Base-by-base conservation (phyloP, 208 protist species). In the Endotrypanum monterogeii region DNA sequence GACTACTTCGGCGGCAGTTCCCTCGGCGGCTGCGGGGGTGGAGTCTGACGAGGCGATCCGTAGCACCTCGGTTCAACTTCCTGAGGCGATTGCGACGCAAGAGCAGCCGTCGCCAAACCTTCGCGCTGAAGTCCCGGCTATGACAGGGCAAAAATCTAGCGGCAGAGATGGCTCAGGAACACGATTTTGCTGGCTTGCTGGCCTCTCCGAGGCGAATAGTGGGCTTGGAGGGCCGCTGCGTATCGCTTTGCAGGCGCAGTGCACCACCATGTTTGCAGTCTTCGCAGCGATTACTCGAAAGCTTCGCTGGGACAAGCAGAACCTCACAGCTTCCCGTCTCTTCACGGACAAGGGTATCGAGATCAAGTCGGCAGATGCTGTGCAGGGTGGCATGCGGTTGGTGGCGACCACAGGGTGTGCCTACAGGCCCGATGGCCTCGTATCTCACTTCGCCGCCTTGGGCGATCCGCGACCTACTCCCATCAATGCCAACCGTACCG, bases 281-380 rank as follows among this genome's bases (percentile, higher is more conserved):
- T 79, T 95, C 44, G 78, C 74, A 39, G 65, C 58, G 32, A 25
- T 90, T 20, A 90, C 88, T 30, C 68, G 79, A 25, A 85, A 68
- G 70, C 67, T 97, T 51, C 71, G 77, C 25, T 95, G 91, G 91
- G 74, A 79, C 54, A 54, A 41, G 50, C 32, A 73, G 85, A 37
- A 57, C 69, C 46, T 60, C 55, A 50, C 69, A 23, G 89, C 86
- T 30, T 83, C 74, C 37, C 80, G 89, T 11, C 71, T 97, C 50
- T 97, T 94, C 82, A 88, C 85, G 1, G 76, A 73, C 20, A 69
- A 82, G 11, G 93, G 93, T 9, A 30, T 67, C 6, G 93, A 97
- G 67, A 73, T 97, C 28, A 86, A 75, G 57, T 63, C 32, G 30
- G 67, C 80, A 4, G 76, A 85, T 30, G 76, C 51, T 16, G 82